Evolutionary conservation across 2,329 filamentous ascomycete species (phyloP), one percentile per base, ranked within the genome.

Genomic region (Neonectria sp.): DNA sequence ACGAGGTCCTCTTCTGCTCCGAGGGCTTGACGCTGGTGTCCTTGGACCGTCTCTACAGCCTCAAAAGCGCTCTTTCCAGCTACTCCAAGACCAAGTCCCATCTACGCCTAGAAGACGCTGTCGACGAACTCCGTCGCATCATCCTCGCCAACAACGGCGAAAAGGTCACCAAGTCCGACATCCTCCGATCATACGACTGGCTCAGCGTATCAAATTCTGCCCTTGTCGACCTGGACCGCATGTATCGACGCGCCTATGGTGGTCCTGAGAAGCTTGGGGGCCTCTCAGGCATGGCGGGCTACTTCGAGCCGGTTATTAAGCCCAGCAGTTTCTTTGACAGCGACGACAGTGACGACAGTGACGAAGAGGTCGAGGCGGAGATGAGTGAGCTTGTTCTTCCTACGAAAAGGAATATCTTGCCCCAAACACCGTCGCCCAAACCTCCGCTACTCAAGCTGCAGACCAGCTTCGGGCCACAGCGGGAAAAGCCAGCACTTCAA

Each of bases 11-110:
- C 60, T 92, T 90, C 82, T 85, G 85, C 2, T 85, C 87, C 2
- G 86, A 88, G 29, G 88, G 89, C 21, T 82, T 92, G 12, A 90
- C 86, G 0, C 80, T 92, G 8, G 77, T 91, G 15, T 85, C 88
- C 0, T 83, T 91, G 12, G 90, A 92, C 77, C 84, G 88, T 56
- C 78, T 91, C 52, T 92, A 91, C 79, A 89, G 87, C 48, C 89
- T 92, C 80, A 91, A 91, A 77, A 83, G 84, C 53, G 88, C 89
- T 1, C 82, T 92, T 12, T 84, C 86, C 21, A 85, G 84, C 69
- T 91, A 91, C 76, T 84, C 86, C 5, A 83, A 82, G 64, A 84
- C 83, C 1, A 78, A 76, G 21, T 81, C 81, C 40, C 79, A 79
- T 12, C 75, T 81, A 35, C 82, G 85, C 12, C 83, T 91, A 9